Base-by-base conservation (phyloP, 768 basidiomycete species). In the Vishniacozyma victoriae region DNA sequence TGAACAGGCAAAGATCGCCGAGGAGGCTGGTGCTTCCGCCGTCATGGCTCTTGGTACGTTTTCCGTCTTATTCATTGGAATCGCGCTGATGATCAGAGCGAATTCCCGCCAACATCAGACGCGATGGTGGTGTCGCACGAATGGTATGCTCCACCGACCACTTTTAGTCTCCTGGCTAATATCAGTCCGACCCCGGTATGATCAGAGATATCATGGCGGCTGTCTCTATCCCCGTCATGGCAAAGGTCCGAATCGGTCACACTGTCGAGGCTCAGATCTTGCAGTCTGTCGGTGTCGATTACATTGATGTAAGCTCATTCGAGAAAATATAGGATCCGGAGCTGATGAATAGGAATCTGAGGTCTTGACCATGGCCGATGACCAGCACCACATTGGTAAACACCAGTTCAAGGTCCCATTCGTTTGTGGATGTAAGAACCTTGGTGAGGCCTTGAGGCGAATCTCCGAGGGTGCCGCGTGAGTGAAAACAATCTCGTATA, bases 231-330 rank as follows among this genome's bases (percentile, higher is more conserved):
- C 92, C 91, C 7, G 91, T 96, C 71, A 96, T 96, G 76, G 76
- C 76, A 42, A 76, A 92, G 73, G 87, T 85, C 53, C 83, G 95
- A 55, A 96, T 99, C 71, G 95, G 95, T 0, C 95, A 99, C 73
- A 86, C 93, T 62, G 91, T 93, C 48, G 95, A 99, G 75, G 91
- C 92, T 4, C 91, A 96, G 87, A 93, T 99, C 63, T 75, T 97
- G 20, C 91, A 97, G 78, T 80, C 82, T 18, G 78, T 96, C 62
- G 92, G 93, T 2, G 85, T 95, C 25, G 95, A 99, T 75, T 99
- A 96, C 73, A 72, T 73, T 46, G 72, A 73, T 53, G 64, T 62
- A 46, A 60, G 64, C 9, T 33, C 29, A 9, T 33, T 33, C 9
- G n/a, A 33, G 29, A n/a, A 9, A n/a, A 33, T 9, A 33, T 9